A percentile compares a stretch with the other conserved stretches of the same genome.
Evolutionary conservation across 441 rosid species (phyloP).

Genomic region (Geranium incanum): DNA sequence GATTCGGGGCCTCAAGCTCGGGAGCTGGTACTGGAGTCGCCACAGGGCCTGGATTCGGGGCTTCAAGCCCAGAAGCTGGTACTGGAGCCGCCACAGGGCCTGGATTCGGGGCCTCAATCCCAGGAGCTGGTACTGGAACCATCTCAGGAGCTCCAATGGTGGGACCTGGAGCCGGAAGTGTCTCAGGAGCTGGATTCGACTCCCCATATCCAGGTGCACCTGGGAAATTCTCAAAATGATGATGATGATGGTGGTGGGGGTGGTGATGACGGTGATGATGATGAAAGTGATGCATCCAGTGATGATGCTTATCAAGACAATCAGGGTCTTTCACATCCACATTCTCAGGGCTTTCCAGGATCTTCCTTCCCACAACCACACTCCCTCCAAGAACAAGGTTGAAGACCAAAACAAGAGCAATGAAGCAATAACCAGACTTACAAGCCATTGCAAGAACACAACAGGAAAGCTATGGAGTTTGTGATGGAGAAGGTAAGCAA

Average conservation of each 20-base stretch:
- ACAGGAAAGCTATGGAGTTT: neutral
- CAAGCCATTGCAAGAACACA: no score
- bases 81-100: no score
- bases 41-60: no score
- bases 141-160: neutral
- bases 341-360: neutral
- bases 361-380: neutral
- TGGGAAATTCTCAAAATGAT: no score
- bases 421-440: neutral
- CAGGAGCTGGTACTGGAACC: neutral
- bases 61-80: no score
- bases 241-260: no score
- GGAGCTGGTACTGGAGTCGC: neutral
- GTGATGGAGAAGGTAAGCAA: neutral
- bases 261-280: no score
- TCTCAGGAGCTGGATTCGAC: neutral
- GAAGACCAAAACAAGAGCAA: neutral
- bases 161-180: no score
- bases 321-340: neutral
- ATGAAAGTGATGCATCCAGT: no score
- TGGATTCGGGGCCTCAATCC: no score
- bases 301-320: neutral
- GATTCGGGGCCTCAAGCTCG: neutral
- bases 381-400: neutral
- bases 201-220: neutral